Conservation (phyloP, 345 rosid species). For the Gynandropsis gynandra region DNA sequence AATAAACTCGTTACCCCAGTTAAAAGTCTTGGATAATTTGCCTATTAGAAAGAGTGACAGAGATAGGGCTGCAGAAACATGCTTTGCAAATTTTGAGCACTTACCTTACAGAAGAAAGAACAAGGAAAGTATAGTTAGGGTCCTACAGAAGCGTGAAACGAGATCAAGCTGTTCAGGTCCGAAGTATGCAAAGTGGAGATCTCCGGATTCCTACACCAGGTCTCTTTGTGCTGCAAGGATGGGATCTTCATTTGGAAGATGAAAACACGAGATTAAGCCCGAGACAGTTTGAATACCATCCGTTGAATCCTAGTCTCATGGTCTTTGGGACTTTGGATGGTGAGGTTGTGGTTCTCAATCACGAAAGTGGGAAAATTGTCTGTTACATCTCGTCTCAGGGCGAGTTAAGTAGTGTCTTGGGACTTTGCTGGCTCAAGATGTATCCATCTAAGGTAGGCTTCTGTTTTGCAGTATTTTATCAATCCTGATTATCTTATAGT, state of each 20-base stretch:
- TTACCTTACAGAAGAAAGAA: constrained; percentile 63
- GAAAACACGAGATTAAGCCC: constrained; percentile 55
- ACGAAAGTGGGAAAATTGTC: constrained; percentile 70
- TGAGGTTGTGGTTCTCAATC: constrained; percentile 84
- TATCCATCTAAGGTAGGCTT: constrained; percentile 69
- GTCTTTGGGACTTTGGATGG: constrained; percentile 94
- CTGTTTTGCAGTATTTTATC: background rate
- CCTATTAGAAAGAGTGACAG: constrained; percentile 60
- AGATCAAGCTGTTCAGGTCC: constrained; percentile 34
- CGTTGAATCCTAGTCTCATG: constrained; percentile 62
- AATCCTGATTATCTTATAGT: too few relatives aligned
- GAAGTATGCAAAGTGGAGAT: constrained; percentile 33
- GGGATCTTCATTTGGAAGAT: constrained; percentile 51
- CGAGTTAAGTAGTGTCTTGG: constrained; percentile 72
- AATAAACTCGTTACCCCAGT: constrained; percentile 69
- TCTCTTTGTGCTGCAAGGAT: constrained; percentile 89
- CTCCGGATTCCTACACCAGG: constrained; percentile 51
- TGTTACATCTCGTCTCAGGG: constrained; percentile 66
- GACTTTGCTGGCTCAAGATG: constrained; percentile 93
- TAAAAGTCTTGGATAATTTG: constrained; percentile 68
- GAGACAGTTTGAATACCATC: constrained; percentile 96
- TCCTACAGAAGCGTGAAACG: constrained; percentile 70
- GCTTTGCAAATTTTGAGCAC: constrained; percentile 58
- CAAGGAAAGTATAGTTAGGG: constrained; percentile 61
- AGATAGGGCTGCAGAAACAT: constrained; percentile 51